Base-by-base conservation (phyloP, 176 grass and related monocot genomes). In the Oryza nivara region DNA sequence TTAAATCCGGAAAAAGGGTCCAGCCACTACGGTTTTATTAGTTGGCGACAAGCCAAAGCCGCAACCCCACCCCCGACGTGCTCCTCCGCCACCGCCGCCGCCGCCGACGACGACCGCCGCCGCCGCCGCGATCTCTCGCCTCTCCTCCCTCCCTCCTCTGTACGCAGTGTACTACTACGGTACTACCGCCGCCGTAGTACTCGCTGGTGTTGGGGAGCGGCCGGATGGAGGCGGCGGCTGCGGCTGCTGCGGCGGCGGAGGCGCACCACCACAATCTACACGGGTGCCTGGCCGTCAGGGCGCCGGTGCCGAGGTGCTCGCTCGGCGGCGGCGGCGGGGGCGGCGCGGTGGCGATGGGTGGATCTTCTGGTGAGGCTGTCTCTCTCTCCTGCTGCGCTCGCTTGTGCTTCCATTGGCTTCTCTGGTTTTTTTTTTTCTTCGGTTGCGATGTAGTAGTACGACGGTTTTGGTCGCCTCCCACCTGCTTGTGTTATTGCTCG, bases 311-410 rank as follows among this genome's bases (percentile, higher is more conserved):
- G 19, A 73, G 72, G 67, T 89, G 78, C 88, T 63, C 78, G 32
- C 70, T 58, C 47, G 46, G 84, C 77, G 70, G 19, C 36, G 76
- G 70, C 14, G 26, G 64, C 88, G 38, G 40, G 40, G 40, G 36
- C 40, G 4, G 4, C 51, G 17, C 41, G 41, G 68, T 20, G 26
- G 64, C 88, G 38, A 45, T 78, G 13, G 19, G 67, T 60, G 88
- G 78, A 86, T 86, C 83, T 86, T 77, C 83, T 34, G 88, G 88
- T 90, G 14, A 82, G 79, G 15, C 45, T 67, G 9, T 40, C 26
- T 54, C 26, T 45, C 7, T 26, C 15, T 17, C 2, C 8, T 43
- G 36, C 40, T 41, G 40, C 40, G 40, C 40, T 41, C 40, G 40
- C 40, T 41, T 41, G 7, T 41, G 7, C 40, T 8, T 41, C 40